A percentile compares a stretch with the other conserved stretches of the same genome.
Evolutionary conservation across 257 asterid genomes (phyloP).

Genomic region (Craterostigma plantagineum): DNA sequence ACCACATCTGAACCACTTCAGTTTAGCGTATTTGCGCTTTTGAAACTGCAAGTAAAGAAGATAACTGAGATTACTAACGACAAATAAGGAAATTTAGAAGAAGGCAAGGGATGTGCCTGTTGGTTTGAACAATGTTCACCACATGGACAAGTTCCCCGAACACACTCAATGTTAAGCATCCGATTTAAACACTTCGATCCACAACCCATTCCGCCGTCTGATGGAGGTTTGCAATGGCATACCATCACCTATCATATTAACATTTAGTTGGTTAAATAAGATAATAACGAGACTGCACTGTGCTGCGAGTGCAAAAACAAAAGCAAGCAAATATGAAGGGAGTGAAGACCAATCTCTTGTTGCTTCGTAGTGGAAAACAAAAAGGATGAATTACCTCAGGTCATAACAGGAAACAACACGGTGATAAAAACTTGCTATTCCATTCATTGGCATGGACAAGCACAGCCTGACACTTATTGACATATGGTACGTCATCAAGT

Average conservation of each 20-base stretch:
- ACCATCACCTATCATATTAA: conserved; percentile 61
- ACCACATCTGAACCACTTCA: conserved; percentile 64
- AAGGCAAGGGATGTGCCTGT: conserved; percentile 28
- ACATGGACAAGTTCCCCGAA: conserved; percentile 77
- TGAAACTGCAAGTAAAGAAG: conserved; percentile 50
- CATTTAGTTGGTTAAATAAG: neutral
- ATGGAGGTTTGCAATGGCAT: conserved; percentile 75
- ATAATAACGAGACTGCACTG: too few species aligned
- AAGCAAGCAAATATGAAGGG: too few species aligned
- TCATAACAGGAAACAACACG: too few species aligned
- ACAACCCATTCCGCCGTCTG: conserved; percentile 67
- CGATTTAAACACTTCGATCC: conserved; percentile 66
- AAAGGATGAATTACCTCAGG: too few species aligned
- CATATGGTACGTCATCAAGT: too few species aligned
- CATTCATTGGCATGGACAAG: too few species aligned
- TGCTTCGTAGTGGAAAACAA: too few species aligned
- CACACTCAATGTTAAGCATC: conserved; percentile 86
- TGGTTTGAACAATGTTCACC: conserved; percentile 80
- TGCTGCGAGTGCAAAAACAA: too few species aligned
- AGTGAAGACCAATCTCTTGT: too few species aligned
- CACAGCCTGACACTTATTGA: too few species aligned
- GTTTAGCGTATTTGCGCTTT: conserved; percentile 59
- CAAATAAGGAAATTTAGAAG: neutral
- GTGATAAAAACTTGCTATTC: too few species aligned
- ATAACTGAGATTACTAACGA: neutral